Percentiles rank a stretch among this genome's conserved stretches.
Evolutionary conservation across 2,329 filamentous ascomycete genomes (phyloP).

Genomic region (Hawksworthiomyces lignivorus): DNA sequence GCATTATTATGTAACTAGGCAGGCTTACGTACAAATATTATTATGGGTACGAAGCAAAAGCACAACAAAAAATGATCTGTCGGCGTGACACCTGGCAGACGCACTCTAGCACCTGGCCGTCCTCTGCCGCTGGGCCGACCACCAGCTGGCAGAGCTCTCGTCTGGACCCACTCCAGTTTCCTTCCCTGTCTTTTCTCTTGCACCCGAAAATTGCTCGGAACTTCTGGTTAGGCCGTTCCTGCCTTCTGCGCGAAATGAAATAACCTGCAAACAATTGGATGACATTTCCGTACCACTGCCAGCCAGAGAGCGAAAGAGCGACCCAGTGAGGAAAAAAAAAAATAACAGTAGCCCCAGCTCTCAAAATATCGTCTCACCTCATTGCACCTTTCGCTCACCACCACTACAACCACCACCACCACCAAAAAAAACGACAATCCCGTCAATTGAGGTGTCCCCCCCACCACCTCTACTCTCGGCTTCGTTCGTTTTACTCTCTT

Average conservation of each 20-base stretch:
- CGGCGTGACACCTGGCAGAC: constrained; percentile 8
- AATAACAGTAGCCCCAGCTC: constrained; percentile 12
- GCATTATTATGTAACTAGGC: too few species aligned
- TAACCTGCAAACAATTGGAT: constrained; percentile 23
- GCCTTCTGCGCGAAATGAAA: constrained; percentile 17
- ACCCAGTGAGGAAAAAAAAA: constrained; percentile 6
- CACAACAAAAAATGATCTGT: too few species aligned
- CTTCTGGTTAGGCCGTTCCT: constrained; percentile 5
- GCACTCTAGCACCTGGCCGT: too few species aligned
- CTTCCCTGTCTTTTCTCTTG: constrained; percentile 6
- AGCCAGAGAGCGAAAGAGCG: neutral
- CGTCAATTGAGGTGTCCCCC: constrained; percentile 39
- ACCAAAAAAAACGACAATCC: constrained; percentile 19
- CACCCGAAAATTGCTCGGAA: constrained; percentile 22
- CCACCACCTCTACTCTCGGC: constrained; percentile 1
- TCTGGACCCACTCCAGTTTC: neutral
- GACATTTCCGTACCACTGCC: constrained; percentile 4
- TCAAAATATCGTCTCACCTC: constrained; percentile 7
- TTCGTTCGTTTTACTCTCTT: neutral
- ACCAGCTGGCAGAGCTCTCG: constrained; percentile 10
- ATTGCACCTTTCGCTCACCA: constrained; percentile 4
- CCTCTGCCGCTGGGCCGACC: neutral
- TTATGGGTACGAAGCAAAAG: too few species aligned
- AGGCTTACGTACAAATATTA: too few species aligned
- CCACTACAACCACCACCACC: too few species aligned